phyloP scores from a whole-genome alignment of 805 yeast genomes.

The Cyberlindnera bimundalis region DNA sequence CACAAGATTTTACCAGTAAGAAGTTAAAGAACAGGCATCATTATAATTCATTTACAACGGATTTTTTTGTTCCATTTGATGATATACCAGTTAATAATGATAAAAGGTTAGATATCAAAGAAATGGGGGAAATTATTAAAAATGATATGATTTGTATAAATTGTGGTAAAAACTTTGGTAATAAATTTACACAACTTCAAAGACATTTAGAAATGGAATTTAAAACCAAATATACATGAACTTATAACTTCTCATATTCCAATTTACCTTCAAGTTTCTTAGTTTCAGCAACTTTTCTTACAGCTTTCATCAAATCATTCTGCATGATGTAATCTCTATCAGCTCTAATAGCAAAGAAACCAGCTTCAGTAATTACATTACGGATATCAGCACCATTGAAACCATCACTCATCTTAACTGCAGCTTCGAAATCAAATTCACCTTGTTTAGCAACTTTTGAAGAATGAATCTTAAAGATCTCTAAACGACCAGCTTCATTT shows the following conservation, averaged over 20 bases:
- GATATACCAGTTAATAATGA: conserved; percentile 45
- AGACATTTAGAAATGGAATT: conserved; percentile 39
- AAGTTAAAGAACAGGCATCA: conserved; percentile 60
- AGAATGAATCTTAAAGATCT: conserved; percentile 91
- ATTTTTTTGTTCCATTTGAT: conserved; percentile 57
- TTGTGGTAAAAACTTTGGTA: conserved; percentile 39
- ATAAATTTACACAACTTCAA: conserved; percentile 42
- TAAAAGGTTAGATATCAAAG: conserved; percentile 38
- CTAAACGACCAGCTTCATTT: conserved; percentile 92
- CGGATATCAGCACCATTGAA: conserved; percentile 98
- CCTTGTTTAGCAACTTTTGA: conserved; percentile 83
- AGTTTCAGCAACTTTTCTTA: conserved; percentile 92
- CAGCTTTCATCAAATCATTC: conserved; percentile 95
- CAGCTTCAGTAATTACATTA: conserved; percentile 97
- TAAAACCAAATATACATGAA: conserved; percentile 3
- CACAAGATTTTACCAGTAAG: conserved; percentile 56
- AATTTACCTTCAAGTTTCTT: conserved; percentile 96
- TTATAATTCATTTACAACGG: conserved; percentile 66
- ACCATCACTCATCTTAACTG: conserved; percentile 98
- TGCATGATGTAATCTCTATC: conserved; percentile 94
- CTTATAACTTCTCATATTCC: conserved; percentile 85
- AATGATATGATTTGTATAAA: conserved; percentile 39
- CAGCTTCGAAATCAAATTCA: conserved; percentile 95
- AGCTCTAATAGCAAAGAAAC: conserved; percentile 96
- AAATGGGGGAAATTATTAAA: conserved; percentile 35